Base-by-base conservation (phyloP, 257 asterid genomes). In the Solanum neorickii region DNA sequence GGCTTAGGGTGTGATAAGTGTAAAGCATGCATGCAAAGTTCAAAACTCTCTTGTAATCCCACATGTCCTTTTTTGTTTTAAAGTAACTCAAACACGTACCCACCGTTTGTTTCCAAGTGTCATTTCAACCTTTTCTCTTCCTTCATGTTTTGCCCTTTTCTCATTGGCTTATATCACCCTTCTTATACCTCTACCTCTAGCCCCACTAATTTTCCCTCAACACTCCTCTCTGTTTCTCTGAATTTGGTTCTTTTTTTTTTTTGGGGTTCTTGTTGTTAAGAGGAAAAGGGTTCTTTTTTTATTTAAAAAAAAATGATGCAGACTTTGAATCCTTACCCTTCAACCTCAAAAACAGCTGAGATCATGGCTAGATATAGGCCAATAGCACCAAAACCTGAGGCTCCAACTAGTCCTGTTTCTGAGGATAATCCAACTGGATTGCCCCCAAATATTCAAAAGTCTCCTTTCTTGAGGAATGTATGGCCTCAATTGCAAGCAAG, bases 301-400 rank as follows among this genome's bases (percentile, higher is more conserved):
- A 8, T 14, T 20, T 27, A 1, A 27, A 33, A 5, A 10, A 96
- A 56, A 18, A 56, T 96, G 98, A 93, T 96, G 83, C 96, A 93
- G 68, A 91, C 98, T 1, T 86, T 92, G 83, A 93, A 90, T 21
- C 94, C 97, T 15, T 93, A 91, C 87, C 86, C 92, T 87, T 82
- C 80, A 86, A 82, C 96, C 5, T 91, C 96, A 46, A 91, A 91
- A 60, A 95, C 99, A 10, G 99, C 98, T 16, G 96, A 95, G 83
- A 97, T 97, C 91, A 94, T 97, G 98, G 94, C 99, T 10, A 68
- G 98, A 12, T 97, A 95, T 82, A 87, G 99, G 86, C 99, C 99
- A 0, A 97, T 97, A 8, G 99, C 99, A 9, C 99, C 99, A 12
- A 97, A 94, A 76, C 99, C 99, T 1, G 96, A 94, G 37, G 12